Evolutionary conservation across 345 rosid genomes (phyloP), one percentile per base, ranked within the genome.

Genomic region (Eucalyptus erythrocorys): DNA sequence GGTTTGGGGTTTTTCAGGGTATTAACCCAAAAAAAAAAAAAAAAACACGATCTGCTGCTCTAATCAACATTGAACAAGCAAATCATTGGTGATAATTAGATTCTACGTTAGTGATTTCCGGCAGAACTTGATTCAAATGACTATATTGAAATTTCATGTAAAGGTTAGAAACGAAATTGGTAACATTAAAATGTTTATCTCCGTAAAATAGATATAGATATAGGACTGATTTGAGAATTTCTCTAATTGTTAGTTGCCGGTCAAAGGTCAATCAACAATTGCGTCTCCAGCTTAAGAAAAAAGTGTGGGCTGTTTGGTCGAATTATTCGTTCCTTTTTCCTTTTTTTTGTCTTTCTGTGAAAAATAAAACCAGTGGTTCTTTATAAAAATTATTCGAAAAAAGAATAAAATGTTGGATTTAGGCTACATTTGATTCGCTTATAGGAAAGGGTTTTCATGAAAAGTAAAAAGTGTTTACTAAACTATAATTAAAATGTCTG

Each of bases 81-180:
- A 55, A 55, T 24, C 61, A 55, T 55, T 1, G 12, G 27, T 55
- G 13, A 55, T 55, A 55, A 22, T 61, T 61, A n/a, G 40, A 66
- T 15, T n/a, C 10, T 16, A 14, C 5, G 5, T n/a, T 32, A 66
- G 68, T 11, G 1, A 59, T 61, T 61, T 61, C 1, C 16, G 3
- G 0, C 16, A 30, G 30, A 61, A 66, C 9, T n/a, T 32, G 37
- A 66, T 5, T 32, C 3, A 1, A 66, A 66, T 66, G 10, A 32
- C 11, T 66, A 66, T 12, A 64, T 66, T 66, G 21, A 66, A 64
- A 66, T 2, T 66, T 7, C 1, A 15, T 2, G 21, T 2, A 66
- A 66, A 66, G 0, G 10, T 66, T n/a, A 14, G 9, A 66, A 4
- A n/a, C 3, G 1, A 32, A 66, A 66, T 7, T 7, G 6, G 3